Base-by-base conservation (phyloP, 441 rosid genomes). In the Populus hybrid region DNA sequence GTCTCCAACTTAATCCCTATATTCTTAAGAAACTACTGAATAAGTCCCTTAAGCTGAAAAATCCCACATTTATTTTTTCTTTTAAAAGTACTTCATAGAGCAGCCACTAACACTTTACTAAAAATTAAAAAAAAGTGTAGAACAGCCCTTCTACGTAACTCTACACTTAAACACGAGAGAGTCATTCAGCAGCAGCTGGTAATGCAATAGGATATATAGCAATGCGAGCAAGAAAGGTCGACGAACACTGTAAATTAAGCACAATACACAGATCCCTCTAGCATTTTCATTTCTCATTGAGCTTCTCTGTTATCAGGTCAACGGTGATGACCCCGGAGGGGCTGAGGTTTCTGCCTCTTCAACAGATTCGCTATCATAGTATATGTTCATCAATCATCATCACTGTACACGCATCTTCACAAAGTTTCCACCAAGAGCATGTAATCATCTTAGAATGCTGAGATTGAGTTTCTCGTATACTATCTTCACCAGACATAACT, bases 321-420 rank as follows among this genome's bases (percentile, higher is more conserved):
- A 95, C 84, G 96, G 92, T 65, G 90, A 86, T 57, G 92, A 87
- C 50, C 94, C 96, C 11, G 68, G 79, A 38, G 95, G 90, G 59
- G 77, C 85, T 0, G 81, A 76, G 6, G 77, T 76, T 57, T 3
- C 78, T 3, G 70, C 46, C 67, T 89, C 91, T 46, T 86, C 92
- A 12, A 86, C 83, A 0, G 86, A 85, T 70, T 77, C 82, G 6
- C 78, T 73, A 54, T 83, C 77, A 42, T 73, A 70, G 79, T 30
- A 30, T 30, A 3, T 72, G 67, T 69, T 82, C 87, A 72, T 87
- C 80, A 46, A 67, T 82, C 87, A 72, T 87, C 80, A 46, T 83
- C 85, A 30, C 73, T 73, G 77, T 78, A 77, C 10, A 57, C 3
- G 73, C 81, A 66, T 80, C 80, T 57, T 80, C 83, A 26, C 67